Evolutionary conservation across 83 land plant species (phyloP).

Genomic region (Thuja plicata): DNA sequence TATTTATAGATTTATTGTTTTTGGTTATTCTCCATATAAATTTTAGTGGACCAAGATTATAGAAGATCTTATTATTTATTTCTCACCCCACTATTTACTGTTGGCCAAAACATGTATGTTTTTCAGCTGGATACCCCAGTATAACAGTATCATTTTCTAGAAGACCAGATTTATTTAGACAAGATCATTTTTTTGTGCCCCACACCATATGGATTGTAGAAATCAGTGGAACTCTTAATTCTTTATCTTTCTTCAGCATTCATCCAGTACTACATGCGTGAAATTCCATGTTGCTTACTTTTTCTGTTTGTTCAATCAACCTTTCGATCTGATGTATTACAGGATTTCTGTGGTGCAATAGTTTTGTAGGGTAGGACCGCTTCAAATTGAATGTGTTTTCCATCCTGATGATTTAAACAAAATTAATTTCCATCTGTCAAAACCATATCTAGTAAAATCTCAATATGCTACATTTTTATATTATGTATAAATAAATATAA

Average conservation of each 20-base stretch:
- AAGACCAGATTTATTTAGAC: neutral
- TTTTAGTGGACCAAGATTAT: neutral
- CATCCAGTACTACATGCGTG: neutral
- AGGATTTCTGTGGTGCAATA: neutral
- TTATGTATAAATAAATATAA: too few relatives aligned
- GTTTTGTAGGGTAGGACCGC: too few relatives aligned
- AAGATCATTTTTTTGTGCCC: neutral
- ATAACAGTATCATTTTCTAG: neutral
- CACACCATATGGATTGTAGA: neutral
- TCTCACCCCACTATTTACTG: neutral
- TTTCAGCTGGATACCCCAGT: neutral
- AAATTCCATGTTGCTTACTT: neutral
- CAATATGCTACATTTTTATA: neutral
- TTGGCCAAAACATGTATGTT: neutral
- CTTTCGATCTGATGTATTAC: neutral
- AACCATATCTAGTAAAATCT: neutral
- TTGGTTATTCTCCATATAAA: neutral
- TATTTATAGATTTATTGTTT: neutral
- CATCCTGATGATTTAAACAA: neutral
- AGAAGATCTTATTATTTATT: neutral
- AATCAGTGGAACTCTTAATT: neutral
- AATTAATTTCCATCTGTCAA: neutral
- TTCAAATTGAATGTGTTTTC: too few relatives aligned
- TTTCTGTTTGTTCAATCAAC: neutral
- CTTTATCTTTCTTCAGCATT: neutral